Evolutionary conservation across 768 basidiomycete genomes (phyloP).

Genomic region (Trametes meyenii): DNA sequence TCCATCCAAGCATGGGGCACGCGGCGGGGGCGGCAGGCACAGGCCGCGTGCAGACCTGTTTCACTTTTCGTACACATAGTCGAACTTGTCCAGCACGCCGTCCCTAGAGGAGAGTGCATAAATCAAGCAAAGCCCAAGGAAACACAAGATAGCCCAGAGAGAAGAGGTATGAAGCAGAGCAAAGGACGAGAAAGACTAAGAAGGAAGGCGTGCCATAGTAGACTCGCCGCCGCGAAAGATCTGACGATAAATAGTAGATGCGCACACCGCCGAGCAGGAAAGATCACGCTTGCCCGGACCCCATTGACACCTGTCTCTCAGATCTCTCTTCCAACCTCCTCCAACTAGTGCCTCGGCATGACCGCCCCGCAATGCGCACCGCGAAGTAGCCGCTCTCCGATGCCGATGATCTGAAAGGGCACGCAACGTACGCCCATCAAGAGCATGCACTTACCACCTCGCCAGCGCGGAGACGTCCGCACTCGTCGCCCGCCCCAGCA

Average conservation of each 20-base stretch:
- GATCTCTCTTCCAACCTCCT: too few relatives aligned
- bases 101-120: conserved; percentile 13
- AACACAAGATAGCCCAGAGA: background rate
- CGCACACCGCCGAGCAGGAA: too few relatives aligned
- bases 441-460: conserved; percentile 27
- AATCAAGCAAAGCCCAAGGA: conserved; percentile 4
- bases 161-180: background rate
- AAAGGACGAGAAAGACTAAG: background rate
- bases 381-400: background rate
- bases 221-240: too few relatives aligned
- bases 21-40: background rate
- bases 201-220: background rate
- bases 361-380: too few relatives aligned
- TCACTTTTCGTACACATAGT: conserved; percentile 14
- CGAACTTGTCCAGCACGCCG: conserved; percentile 20
- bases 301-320: too few relatives aligned
- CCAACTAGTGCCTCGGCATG: too few relatives aligned
- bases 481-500: conserved; percentile 32
- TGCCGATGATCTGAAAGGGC: background rate
- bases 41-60: background rate
- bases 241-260: too few relatives aligned
- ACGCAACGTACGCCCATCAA: background rate
- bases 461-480: conserved; percentile 33
- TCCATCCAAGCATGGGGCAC: background rate
- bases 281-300: too few relatives aligned